Conservation (phyloP, 345 rosid species). For the Trapa incisa region DNA sequence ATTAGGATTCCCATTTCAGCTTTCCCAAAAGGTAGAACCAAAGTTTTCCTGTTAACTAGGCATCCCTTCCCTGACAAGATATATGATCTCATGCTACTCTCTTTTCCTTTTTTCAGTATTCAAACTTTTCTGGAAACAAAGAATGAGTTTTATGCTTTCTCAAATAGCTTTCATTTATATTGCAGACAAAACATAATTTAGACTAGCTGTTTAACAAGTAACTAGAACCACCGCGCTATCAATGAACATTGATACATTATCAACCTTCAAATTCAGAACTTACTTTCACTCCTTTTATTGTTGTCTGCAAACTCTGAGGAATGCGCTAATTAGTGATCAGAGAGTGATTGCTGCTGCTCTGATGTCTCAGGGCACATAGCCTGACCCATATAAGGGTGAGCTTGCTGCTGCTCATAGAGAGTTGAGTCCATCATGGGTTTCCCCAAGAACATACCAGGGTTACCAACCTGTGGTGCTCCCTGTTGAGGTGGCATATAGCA, state of each 20-base stretch:
- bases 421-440: slow-evolving; percentile 64
- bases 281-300: background rate
- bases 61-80: no score
- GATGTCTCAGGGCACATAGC: slow-evolving; percentile 67
- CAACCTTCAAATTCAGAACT: background rate
- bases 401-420: slow-evolving; percentile 42
- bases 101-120: no score
- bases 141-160: background rate
- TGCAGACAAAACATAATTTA: no score
- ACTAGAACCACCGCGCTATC: background rate
- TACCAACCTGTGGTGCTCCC: slow-evolving; percentile 42
- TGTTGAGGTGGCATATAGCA: slow-evolving; percentile 65
- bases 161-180: background rate
- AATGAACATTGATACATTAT: background rate
- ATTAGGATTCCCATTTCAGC: background rate
- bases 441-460: slow-evolving; percentile 80
- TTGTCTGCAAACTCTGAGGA: background rate
- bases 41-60: no score
- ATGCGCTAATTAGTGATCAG: slow-evolving; percentile 26
- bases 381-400: slow-evolving; percentile 60
- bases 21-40: no score
- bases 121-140: no score
- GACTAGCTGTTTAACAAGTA: background rate
- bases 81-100: no score
- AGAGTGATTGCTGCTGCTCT: slow-evolving; percentile 65